Evolutionary conservation across 179 eudicot species (phyloP).

Genomic region (Spinacia oleracea): DNA sequence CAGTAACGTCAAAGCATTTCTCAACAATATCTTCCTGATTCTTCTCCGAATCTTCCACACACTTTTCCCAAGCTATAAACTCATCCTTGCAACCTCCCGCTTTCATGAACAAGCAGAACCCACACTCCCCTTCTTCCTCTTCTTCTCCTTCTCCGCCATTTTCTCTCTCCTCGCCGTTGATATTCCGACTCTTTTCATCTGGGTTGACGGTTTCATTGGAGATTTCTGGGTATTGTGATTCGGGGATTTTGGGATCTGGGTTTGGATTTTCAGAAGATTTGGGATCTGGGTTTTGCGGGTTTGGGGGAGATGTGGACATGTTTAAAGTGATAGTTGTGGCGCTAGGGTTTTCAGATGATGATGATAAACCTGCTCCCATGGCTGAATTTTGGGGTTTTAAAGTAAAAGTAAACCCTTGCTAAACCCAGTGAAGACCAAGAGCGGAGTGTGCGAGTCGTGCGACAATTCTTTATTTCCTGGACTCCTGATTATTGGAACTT

Average conservation of each 20-base stretch:
- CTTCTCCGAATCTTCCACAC: conserved; percentile 62
- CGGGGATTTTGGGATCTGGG: conserved; percentile 33
- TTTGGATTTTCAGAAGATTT: conserved; percentile 17
- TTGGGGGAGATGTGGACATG: conserved; percentile 21
- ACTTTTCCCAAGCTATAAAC: conserved; percentile 62
- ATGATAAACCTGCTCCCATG: conserved; percentile 29
- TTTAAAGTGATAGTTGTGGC: background rate
- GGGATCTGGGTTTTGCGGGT: conserved; percentile 37
- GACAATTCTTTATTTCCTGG: background rate
- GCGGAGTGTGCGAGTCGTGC: background rate
- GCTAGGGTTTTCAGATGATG: conserved; percentile 34
- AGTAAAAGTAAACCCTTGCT: conserved; percentile 26
- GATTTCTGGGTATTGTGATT: conserved; percentile 28
- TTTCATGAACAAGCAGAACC: conserved; percentile 80
- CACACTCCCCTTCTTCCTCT: conserved; percentile 72
- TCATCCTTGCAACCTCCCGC: conserved; percentile 68
- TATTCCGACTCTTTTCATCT: conserved; percentile 25
- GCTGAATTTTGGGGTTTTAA: background rate
- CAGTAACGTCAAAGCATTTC: conserved; percentile 56
- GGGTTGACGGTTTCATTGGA: conserved; percentile 25
- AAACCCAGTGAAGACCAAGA: conserved; percentile 24
- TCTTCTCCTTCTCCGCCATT: conserved; percentile 35
- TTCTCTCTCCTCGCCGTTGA: conserved; percentile 10
- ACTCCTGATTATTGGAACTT: too few species aligned
- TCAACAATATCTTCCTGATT: conserved; percentile 61